phyloP scores from a whole-genome alignment of 2,329 filamentous ascomycete species.

The Madurella fahalii region DNA sequence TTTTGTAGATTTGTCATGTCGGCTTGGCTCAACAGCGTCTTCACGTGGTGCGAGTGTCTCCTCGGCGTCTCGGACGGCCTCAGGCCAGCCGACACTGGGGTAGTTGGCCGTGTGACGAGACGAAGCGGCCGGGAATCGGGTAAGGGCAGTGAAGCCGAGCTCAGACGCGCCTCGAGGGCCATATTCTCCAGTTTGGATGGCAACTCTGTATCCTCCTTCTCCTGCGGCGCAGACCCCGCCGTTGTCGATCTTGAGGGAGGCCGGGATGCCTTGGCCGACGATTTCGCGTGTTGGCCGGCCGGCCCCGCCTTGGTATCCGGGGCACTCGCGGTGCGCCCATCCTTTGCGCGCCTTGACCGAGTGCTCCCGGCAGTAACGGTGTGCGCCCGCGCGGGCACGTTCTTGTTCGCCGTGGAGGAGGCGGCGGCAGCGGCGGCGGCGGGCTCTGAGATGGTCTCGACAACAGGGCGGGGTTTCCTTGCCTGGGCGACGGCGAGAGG shows the following conservation, averaged over 20 bases:
- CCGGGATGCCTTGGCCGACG: constrained; percentile 14
- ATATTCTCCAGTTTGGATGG: constrained; percentile 50
- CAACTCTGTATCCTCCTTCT: constrained; percentile 38
- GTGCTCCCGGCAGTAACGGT: constrained; percentile 55
- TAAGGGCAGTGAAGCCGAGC: constrained; percentile 63
- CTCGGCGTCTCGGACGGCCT: constrained; percentile 48
- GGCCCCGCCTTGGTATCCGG: constrained; percentile 34
- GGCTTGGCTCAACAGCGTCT: constrained; percentile 54
- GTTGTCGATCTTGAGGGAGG: constrained; percentile 24
- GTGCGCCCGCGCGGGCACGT: constrained; percentile 62
- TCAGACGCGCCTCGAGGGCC: constrained; percentile 57
- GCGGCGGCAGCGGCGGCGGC: constrained; percentile 28
- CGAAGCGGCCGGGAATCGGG: constrained; percentile 56
- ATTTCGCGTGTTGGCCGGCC: constrained; percentile 17
- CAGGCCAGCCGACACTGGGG: constrained; percentile 54
- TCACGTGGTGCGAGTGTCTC: constrained; percentile 59
- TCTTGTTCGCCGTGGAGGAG: constrained; percentile 41
- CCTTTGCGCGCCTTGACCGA: constrained; percentile 47
- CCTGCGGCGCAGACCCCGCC: constrained; percentile 25
- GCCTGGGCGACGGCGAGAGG: constrained; percentile 79
- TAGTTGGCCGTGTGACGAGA: constrained; percentile 49
- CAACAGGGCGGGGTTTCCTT: constrained; percentile 63
- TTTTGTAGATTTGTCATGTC: constrained; percentile 64
- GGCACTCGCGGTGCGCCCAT: constrained; percentile 43
- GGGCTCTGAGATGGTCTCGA: constrained; percentile 59